Conservation (phyloP, 2,329 filamentous ascomycete species). For the Talaromyces sp. region DNA sequence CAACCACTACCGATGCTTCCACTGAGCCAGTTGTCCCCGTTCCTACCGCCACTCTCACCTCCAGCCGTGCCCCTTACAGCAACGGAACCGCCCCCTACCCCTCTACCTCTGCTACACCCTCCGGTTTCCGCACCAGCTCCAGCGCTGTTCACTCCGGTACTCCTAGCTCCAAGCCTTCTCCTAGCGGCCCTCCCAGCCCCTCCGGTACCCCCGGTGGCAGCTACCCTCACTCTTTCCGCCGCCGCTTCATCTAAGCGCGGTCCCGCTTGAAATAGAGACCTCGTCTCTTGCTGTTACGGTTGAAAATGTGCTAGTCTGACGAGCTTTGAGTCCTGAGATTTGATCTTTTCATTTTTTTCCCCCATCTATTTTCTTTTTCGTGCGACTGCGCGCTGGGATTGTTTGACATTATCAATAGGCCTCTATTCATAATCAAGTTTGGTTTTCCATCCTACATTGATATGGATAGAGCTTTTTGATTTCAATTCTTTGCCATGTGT, state of each 20-base stretch:
- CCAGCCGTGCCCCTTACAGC: constrained; percentile 20
- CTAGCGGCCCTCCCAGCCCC: constrained; percentile 4
- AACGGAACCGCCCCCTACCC: constrained; percentile 22
- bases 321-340: neutral
- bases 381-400: constrained; percentile 1
- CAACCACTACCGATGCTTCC: constrained; percentile 10
- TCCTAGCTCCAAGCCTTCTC: neutral
- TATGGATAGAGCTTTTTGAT: neutral
- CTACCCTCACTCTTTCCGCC: constrained; percentile 31
- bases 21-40: constrained; percentile 5
- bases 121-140: constrained; percentile 37
- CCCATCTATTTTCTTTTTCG: neutral
- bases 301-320: neutral
- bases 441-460: neutral
- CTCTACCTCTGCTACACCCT: constrained; percentile 16
- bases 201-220: constrained; percentile 31
- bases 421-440: neutral
- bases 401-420: neutral
- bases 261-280: neutral
- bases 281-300: neutral
- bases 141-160: constrained; percentile 6
- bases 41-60: constrained; percentile 16
- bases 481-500: neutral
- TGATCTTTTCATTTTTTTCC: neutral
- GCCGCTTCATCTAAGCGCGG: constrained; percentile 23